Conservation (phyloP, 495 filamentous ascomycete species). For the Podospora bellae-mahoneyi region DNA sequence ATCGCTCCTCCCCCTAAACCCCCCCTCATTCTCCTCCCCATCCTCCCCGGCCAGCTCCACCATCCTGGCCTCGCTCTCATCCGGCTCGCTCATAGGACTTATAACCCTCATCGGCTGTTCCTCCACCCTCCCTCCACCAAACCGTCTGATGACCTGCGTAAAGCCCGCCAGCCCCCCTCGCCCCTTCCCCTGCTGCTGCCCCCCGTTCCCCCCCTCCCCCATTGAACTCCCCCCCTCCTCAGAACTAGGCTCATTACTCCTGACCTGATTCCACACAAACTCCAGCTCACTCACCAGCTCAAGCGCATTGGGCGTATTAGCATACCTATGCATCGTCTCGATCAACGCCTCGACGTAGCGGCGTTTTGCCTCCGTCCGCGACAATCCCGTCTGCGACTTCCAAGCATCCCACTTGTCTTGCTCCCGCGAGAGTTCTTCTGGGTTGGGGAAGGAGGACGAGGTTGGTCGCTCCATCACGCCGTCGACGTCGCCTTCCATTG, state of each 20-base stretch:
- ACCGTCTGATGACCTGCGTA: conserved; percentile 35
- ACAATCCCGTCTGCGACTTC: conserved; percentile 76
- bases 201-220: conserved; percentile 23
- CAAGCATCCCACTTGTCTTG: conserved; percentile 82
- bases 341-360: conserved; percentile 90
- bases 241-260: conserved; percentile 69
- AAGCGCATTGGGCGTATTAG: conserved; percentile 77
- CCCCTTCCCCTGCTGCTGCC: conserved; percentile 14
- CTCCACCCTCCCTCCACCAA: conserved; percentile 31
- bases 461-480: conserved; percentile 84
- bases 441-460: conserved; percentile 28
- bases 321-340: conserved; percentile 93
- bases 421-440: conserved; percentile 52
- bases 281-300: conserved; percentile 91
- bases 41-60: conserved; percentile 39
- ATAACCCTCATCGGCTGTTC: conserved; percentile 58
- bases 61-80: conserved; percentile 58
- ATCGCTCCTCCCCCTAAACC: conserved; percentile 43
- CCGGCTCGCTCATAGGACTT: conserved; percentile 76
- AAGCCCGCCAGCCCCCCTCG: conserved; percentile 13
- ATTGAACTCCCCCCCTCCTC: conserved; percentile 44
- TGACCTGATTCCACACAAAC: conserved; percentile 98
- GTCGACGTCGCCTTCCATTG: conserved; percentile 95
- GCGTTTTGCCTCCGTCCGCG: conserved; percentile 89
- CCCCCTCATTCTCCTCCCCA: conserved; percentile 42